Evolutionary conservation across 163 green algal genomes (phyloP).

Genomic region (Volvox carteri): DNA sequence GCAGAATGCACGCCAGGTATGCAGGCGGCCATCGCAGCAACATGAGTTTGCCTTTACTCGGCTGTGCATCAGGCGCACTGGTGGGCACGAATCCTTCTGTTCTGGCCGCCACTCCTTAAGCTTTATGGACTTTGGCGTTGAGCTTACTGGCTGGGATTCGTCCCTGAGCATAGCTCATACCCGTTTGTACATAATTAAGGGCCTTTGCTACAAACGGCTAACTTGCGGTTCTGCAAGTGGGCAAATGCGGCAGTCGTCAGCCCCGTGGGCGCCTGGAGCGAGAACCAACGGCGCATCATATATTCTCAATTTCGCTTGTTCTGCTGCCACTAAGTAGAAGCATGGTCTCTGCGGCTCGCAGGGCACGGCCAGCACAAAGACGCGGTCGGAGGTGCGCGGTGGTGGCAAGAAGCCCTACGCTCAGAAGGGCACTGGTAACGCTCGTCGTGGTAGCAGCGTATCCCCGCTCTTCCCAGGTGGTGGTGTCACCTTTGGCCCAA

Average conservation of each 20-base stretch:
- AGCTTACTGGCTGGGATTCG: too few relatives aligned
- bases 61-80: background rate
- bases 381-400: constrained; percentile 95
- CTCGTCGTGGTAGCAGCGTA: constrained; percentile 85
- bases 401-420: constrained; percentile 97
- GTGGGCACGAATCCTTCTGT: background rate
- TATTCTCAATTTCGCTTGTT: background rate
- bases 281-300: background rate
- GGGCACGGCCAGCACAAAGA: constrained; percentile 96
- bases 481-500: constrained; percentile 95
- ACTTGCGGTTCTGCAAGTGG: background rate
- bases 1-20: constrained; percentile 88
- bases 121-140: background rate
- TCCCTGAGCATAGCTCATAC: too few relatives aligned
- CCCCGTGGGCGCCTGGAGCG: background rate
- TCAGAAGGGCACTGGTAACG: constrained; percentile 98
- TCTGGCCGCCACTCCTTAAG: background rate
- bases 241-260: background rate
- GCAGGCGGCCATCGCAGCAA: constrained; percentile 2
- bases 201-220: background rate
- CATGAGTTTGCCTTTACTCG: background rate
- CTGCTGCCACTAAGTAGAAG: too few relatives aligned
- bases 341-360: constrained; percentile 58
- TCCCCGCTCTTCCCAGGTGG: constrained; percentile 94
- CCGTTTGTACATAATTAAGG: too few relatives aligned